phyloP scores from a whole-genome alignment of 1,284 basidiomycete genomes.

The Porphyrellus sp. region DNA sequence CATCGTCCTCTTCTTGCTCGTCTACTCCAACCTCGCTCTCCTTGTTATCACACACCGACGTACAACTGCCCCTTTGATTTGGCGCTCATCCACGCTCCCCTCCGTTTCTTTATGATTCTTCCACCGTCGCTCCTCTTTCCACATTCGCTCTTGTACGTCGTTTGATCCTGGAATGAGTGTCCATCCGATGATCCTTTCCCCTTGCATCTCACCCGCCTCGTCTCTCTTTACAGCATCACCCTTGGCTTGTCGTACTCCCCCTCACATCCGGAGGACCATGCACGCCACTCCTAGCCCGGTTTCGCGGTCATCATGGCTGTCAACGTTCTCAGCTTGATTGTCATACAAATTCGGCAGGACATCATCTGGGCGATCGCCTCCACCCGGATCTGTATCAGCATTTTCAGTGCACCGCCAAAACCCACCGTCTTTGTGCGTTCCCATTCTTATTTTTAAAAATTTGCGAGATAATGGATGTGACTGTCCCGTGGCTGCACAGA shows the following conservation, averaged over 20 bases:
- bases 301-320: slow-evolving; percentile 58
- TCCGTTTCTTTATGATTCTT: slow-evolving; percentile 68
- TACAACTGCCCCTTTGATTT: slow-evolving; percentile 56
- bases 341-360: slow-evolving; percentile 55
- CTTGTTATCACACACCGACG: slow-evolving; percentile 64
- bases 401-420: slow-evolving; percentile 61
- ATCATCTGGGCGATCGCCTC: slow-evolving; percentile 70
- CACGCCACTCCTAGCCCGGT: slow-evolving; percentile 55
- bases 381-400: slow-evolving; percentile 63
- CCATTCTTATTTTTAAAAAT: background rate
- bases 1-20: slow-evolving; percentile 52
- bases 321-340: slow-evolving; percentile 56
- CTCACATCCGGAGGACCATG: slow-evolving; percentile 45
- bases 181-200: slow-evolving; percentile 35
- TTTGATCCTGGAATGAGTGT: slow-evolving; percentile 3
- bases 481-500: too few species aligned
- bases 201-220: too few species aligned
- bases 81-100: slow-evolving; percentile 69
- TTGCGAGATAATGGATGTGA: too few species aligned
- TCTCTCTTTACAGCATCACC: slow-evolving; percentile 56
- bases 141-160: slow-evolving; percentile 48
- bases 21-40: slow-evolving; percentile 67
- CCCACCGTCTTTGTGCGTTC: slow-evolving; percentile 58
- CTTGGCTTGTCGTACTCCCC: slow-evolving; percentile 49
- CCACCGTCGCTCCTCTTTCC: slow-evolving; percentile 47